phyloP scores from a whole-genome alignment of 495 filamentous ascomycete species.

The Penicillium fimorum region DNA sequence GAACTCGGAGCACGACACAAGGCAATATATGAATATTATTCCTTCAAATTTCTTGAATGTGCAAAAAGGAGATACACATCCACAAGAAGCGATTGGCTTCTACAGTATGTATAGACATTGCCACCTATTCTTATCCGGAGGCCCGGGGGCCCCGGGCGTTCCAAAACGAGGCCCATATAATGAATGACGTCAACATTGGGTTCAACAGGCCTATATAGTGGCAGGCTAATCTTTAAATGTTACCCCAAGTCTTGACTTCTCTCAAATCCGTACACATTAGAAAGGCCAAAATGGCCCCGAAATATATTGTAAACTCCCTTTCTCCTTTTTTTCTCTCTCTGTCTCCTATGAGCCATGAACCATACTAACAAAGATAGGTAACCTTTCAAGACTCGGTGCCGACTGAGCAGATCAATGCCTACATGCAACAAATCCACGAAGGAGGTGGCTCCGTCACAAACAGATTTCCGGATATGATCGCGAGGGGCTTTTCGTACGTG shows the following conservation, averaged over 20 bases:
- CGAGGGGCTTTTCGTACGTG: constrained; percentile 7
- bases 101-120: not conserved
- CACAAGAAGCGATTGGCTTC: not conserved
- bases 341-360: too few relatives aligned
- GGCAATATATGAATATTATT: not conserved
- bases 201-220: not conserved
- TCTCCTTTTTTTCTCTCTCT: too few relatives aligned
- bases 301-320: constrained; percentile 2
- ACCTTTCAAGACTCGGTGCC: constrained; percentile 8
- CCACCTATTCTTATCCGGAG: too few relatives aligned
- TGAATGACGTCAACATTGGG: not conserved
- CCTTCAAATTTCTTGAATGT: not conserved
- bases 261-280: too few relatives aligned
- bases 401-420: constrained; percentile 7
- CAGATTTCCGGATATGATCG: constrained; percentile 8
- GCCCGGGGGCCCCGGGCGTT: too few relatives aligned
- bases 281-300: not conserved
- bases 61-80: not conserved
- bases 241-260: too few relatives aligned
- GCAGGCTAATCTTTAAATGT: not conserved
- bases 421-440: constrained; percentile 1
- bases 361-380: constrained; percentile 1
- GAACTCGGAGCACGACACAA: not conserved
- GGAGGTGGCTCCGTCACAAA: not conserved
- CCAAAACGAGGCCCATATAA: too few relatives aligned